Evolutionary conservation across 257 asterid species (phyloP), one percentile per base, ranked within the genome.

Genomic region (Mitragyna speciosa): DNA sequence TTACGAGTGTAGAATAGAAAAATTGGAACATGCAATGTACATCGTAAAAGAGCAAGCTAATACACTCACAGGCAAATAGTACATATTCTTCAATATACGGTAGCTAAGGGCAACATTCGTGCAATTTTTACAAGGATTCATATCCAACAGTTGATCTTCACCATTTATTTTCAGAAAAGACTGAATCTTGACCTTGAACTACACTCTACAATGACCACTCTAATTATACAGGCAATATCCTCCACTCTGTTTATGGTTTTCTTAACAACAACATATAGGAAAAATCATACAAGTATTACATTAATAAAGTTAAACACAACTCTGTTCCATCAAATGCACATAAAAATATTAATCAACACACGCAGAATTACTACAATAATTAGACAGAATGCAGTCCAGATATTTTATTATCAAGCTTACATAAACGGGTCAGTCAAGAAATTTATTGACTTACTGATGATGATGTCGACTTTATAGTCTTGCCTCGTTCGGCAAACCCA

Each of bases 401-500:
- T n/a, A 68, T 4, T 41, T 31, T 33, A 9, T 36, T 16, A 22
- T 33, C 45, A 2, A 36, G 2, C 33, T 15, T 14, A 16, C 6
- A 4, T 24, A 12, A 11, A 8, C 12, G 51, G n/a, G n/a, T n/a
- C n/a, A n/a, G n/a, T 8, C 2, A 30, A 22, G 9, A 70, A 41
- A 43, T 22, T 41, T 39, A 26, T 48, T 11, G 15, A 81, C 96
- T 90, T 78, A 95, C 96, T 63, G 94, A 85, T 11, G 98, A 84
- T 59, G 94, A 85, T 12, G n/a, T n/a, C n/a, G 90, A 81, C 31
- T 90, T 90, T 89, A 88, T 75, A 48, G 83, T 91, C 83, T 93
- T 95, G 78, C 98, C 95, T 24, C 98, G 90, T 80, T 81, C 84
- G 20, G 92, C 85, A 51, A 92, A 79, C 59, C 78, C 82, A 36